Base-by-base conservation (phyloP, 108 stramenopile genomes). In the Cyclotella distinguenda region DNA sequence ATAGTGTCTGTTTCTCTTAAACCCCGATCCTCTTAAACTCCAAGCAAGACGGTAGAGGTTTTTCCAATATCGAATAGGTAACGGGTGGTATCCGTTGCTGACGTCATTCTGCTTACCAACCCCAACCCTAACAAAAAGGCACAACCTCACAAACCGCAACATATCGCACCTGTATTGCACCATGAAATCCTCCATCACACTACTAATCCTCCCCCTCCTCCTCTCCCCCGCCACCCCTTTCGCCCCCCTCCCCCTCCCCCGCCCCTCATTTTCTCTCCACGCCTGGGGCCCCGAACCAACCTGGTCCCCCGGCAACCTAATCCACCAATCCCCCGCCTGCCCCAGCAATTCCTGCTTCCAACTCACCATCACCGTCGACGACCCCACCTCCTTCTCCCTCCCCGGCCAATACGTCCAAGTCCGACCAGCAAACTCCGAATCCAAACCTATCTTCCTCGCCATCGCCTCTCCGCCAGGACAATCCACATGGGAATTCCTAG, bases 361-460 rank as follows among this genome's bases (percentile, higher is more conserved):
- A 11, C 46, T 93, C 21, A 69, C 49, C 12, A 71, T 93, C 6
- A 26, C 68, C 16, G 86, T 93, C 4, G 62, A 62, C 6, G 81
- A 86, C 26, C 86, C 83, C 45, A 77, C 72, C 10, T 85, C 80
- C 21, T 93, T 86, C 76, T 66, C 67, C 10, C 19, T 82, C 45
- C 91, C 91, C 6, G 91, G 91, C 6, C 91, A 93, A 59, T 93
- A 93, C 68, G 86, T 89, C 15, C 91, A 93, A 66, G 71, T 79
- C 28, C 49, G 59, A 31, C 73, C 68, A 42, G 35, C 65, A n/a
- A 71, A 79, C 47, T 86, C 82, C 34, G 80, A 82, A 0, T 74
- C 64, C 46, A 88, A 93, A 34, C 87, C 88, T 8, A 57, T 89
- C 44, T 93, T 93, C 61, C 67, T 93, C 46, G 91, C 91, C 53